These are phyloP conservation scores for Penicillium nordicum DNA, from an alignment of 2,329 filamentous ascomycete genomes.

Conservation along the genomic window DNA sequence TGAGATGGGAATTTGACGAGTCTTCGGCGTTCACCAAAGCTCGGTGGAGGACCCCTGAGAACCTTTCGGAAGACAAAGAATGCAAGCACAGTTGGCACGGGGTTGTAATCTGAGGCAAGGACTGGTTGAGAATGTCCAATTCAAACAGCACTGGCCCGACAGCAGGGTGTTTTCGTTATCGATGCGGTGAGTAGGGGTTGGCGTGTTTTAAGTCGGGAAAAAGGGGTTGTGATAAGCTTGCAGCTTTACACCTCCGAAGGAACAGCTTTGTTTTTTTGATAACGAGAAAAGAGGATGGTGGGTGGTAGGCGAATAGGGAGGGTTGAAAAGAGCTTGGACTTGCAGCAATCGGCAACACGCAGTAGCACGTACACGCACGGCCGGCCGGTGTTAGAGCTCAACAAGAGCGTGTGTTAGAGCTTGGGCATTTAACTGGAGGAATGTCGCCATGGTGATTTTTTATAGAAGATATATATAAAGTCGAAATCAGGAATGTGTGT, in stretches of 20 bases:
- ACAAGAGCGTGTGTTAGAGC: conserved; percentile 19
- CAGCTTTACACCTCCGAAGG: conserved; percentile 7
- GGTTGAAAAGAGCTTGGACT: neutral
- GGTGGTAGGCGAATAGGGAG: conserved; percentile 17
- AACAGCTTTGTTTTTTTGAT: conserved; percentile 1
- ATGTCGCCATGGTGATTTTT: conserved; percentile 13
- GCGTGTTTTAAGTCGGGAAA: conserved; percentile 8
- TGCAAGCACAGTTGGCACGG: conserved; percentile 10
- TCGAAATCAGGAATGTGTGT: conserved; percentile 11
- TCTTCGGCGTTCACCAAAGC: conserved; percentile 14
- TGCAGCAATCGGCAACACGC: conserved; percentile 14
- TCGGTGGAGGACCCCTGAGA: conserved; percentile 15
- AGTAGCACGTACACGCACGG: conserved; percentile 6
- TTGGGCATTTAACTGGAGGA: conserved; percentile 24
- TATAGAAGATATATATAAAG: neutral
- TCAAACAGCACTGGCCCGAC: conserved; percentile 2
- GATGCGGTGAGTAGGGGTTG: conserved; percentile 22
- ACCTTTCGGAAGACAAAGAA: conserved; percentile 12
- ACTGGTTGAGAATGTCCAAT: conserved; percentile 12
- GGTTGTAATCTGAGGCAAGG: conserved; percentile 8
- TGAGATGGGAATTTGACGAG: conserved; percentile 11
- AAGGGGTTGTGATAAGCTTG: conserved; percentile 19
- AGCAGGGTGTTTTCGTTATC: conserved; percentile 15
- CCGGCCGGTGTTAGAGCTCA: conserved; percentile 22
- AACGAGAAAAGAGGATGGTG: neutral